Evolutionary conservation across 768 basidiomycete genomes (phyloP), one percentile per base, ranked within the genome.

Genomic region (Rubroboletus pulcherrimus): DNA sequence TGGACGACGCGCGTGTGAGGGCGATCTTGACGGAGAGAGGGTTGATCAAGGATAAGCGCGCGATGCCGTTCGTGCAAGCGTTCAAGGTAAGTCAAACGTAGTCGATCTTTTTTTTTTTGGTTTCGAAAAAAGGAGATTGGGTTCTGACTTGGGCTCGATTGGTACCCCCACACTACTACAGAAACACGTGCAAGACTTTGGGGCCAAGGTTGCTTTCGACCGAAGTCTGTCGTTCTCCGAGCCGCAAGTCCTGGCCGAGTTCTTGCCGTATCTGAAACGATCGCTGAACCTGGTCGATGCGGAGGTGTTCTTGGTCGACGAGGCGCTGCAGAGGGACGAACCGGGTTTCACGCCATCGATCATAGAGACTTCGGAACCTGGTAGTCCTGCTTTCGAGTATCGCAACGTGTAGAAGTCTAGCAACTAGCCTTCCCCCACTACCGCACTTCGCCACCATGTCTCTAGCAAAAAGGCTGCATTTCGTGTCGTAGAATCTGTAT

Each of bases 1-100:
- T 98, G 34, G 91, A 99, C 66, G 94, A 98, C 67, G 84, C 75
- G 37, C 86, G 85, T 70, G 83, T 95, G 49, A 81, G 86, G 69
- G 77, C 83, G 63, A 62, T 81, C 61, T 69, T 98, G 69, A 79
- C 78, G 9, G 78, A 82, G 67, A 79, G 77, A 21, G 93, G 91
- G 5, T 68, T 98, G 69, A 86, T 94, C 74, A 98, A 97, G 80
- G 93, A 98, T 75, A 98, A 98, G 78, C 83, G 86, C 41, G 81
- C 81, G 40, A 98, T 98, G 96, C 95, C 95, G 7, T 98, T 96
- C 74, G 83, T 94, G 44, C 91, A 96, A 56, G 75, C 79, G 31
- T 90, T 98, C 85, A 95, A 97, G 86, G 96, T 94, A 49, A 38
- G 96, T 93, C 50, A 42, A 37, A 78, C 11, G 5, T 38, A 4